Conservation (phyloP, 1,284 basidiomycete species). For the Dichomitus squalens region DNA sequence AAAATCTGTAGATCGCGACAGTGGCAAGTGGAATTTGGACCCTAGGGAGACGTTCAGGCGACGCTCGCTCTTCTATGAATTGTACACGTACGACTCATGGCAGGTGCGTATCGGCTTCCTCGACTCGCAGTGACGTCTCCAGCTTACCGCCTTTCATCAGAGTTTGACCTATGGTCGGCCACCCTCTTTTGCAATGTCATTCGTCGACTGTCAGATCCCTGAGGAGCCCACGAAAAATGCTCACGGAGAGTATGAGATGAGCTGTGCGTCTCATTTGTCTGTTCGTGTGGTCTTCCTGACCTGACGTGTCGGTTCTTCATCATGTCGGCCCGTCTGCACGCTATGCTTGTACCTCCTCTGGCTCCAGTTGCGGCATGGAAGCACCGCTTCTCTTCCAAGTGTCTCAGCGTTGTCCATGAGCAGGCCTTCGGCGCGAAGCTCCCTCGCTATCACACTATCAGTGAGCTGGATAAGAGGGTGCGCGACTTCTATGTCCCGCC, state of each 20-base stretch:
- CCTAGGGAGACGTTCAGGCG: conserved; percentile 60
- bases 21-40: conserved; percentile 65
- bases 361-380: conserved; percentile 62
- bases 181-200: conserved; percentile 59
- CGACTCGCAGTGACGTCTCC: background rate
- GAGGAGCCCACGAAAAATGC: conserved; percentile 49
- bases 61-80: conserved; percentile 64
- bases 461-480: conserved; percentile 64
- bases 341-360: no score
- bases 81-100: conserved; percentile 70
- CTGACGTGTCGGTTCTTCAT: background rate
- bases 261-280: conserved; percentile 48
- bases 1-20: conserved; percentile 58
- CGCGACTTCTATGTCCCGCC: conserved; percentile 65
- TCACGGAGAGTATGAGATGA: conserved; percentile 62
- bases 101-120: conserved; percentile 46
- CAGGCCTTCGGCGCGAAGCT: conserved; percentile 64
- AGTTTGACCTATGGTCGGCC: conserved; percentile 73
- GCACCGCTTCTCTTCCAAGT: conserved; percentile 61
- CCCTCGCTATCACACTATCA: conserved; percentile 60
- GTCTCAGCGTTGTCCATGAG: conserved; percentile 63
- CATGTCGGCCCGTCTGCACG: no score
- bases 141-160: conserved; percentile 34
- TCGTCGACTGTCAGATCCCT: conserved; percentile 63
- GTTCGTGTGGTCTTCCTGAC: no score